These are phyloP conservation scores for Leucogyrophana mollusca DNA, from an alignment of 768 basidiomycete species.

Conservation along the genomic window DNA sequence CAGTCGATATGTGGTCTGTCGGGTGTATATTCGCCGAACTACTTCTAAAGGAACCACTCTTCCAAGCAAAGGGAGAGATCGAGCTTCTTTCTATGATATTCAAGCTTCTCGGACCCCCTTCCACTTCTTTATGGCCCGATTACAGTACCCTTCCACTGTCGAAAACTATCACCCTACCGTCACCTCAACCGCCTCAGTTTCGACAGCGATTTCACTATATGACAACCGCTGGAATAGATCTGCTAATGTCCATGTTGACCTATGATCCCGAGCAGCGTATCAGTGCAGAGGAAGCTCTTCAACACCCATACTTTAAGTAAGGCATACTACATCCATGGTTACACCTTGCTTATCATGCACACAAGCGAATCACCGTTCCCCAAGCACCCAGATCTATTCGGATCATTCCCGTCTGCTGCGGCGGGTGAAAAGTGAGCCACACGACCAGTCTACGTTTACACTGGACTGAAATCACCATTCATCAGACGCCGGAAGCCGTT, in stretches of 20 bases:
- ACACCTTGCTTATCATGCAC: neutral
- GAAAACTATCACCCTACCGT: constrained; percentile 73
- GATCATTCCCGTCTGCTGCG: constrained; percentile 93
- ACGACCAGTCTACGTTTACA: neutral
- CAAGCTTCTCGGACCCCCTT: constrained; percentile 93
- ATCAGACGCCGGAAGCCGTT: constrained; percentile 74
- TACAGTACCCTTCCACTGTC: constrained; percentile 77
- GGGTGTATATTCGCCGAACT: constrained; percentile 99
- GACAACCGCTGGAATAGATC: constrained; percentile 79
- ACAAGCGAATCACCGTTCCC: constrained; percentile 88
- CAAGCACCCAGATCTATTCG: constrained; percentile 94
- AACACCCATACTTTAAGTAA: constrained; percentile 90
- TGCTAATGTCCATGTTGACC: constrained; percentile 76
- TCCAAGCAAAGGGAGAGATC: constrained; percentile 94
- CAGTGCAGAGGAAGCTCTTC: constrained; percentile 84
- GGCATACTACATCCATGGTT: constrained; percentile 17
- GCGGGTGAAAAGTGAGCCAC: constrained; percentile 87
- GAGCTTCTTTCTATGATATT: constrained; percentile 94
- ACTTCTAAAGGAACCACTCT: constrained; percentile 92
- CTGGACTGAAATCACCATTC: no score
- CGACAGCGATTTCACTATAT: constrained; percentile 86
- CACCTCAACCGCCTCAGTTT: constrained; percentile 72
- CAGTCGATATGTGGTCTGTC: constrained; percentile 98
- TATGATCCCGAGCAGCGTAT: constrained; percentile 91
- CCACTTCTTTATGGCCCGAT: constrained; percentile 82